Percentiles rank a stretch among this genome's conserved stretches.
Evolutionary conservation across 2,329 filamentous ascomycete genomes (phyloP).

Genomic region (Byssochlamys sp.): DNA sequence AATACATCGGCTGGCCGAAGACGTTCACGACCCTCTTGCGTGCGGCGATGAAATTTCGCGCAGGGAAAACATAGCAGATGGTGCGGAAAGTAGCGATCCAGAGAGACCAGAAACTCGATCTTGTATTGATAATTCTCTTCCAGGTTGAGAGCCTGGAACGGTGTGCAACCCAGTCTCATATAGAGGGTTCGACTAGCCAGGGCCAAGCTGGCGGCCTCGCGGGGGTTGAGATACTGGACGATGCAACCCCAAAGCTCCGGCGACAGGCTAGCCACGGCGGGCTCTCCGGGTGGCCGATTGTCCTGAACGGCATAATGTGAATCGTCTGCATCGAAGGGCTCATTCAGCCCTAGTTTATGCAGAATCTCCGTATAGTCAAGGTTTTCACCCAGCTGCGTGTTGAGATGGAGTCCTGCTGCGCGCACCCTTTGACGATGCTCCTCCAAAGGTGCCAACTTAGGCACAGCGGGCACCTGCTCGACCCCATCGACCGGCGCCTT

Average conservation of each 20-base stretch:
- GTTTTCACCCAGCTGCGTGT: slow-evolving; percentile 28
- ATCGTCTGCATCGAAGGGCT: slow-evolving; percentile 15
- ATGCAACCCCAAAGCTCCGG: slow-evolving; percentile 39
- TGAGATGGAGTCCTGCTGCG: slow-evolving; percentile 17
- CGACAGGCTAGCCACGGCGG: slow-evolving; percentile 37
- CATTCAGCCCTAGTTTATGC: slow-evolving; percentile 25
- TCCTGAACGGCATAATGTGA: slow-evolving; percentile 7
- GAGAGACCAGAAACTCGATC: slow-evolving; percentile 41
- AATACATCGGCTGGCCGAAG: slow-evolving; percentile 45
- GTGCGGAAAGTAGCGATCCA: slow-evolving; percentile 44
- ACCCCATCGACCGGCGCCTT: slow-evolving; percentile 2
- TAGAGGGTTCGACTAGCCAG: slow-evolving; percentile 41
- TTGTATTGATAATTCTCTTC: slow-evolving; percentile 39
- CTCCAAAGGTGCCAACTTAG: slow-evolving; percentile 21
- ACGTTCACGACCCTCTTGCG: slow-evolving; percentile 43
- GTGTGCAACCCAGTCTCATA: slow-evolving; percentile 31
- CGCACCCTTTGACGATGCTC: slow-evolving; percentile 26
- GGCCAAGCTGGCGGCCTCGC: slow-evolving; percentile 42
- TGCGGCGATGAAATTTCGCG: slow-evolving; percentile 46
- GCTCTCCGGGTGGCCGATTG: slow-evolving; percentile 28
- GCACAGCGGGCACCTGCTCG: slow-evolving; percentile 2
- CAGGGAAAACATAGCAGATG: slow-evolving; percentile 54
- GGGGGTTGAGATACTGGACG: slow-evolving; percentile 31
- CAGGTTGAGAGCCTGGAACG: slow-evolving; percentile 31
- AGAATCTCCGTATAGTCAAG: slow-evolving; percentile 28